Evolutionary conservation across 2,329 filamentous ascomycete species (phyloP), one percentile per base, ranked within the genome.

Genomic region (Stachybotrys elegans): DNA sequence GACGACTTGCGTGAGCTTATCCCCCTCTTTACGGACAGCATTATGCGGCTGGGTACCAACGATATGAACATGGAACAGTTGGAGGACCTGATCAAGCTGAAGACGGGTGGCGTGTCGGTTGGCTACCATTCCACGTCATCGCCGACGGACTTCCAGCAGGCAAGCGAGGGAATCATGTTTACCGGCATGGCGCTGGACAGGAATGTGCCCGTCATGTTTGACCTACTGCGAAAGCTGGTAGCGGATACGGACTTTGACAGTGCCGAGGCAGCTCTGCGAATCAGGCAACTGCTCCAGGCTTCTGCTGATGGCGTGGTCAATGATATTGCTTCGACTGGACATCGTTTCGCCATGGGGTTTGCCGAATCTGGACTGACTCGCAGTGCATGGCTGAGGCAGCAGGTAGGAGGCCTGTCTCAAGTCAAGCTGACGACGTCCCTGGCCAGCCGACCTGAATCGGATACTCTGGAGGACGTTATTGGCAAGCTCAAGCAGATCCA

Each of bases 21-120:
- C 39, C 93, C 93, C 1, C 71, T 98, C 0, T 97, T 97, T 60
- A 90, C 88, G 13, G 91, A 95, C 59, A 84, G 87, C 29, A 83
- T 98, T 48, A 93, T 96, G 86, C 85, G 93, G 17, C 77, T 98
- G 8, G 93, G 93, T 13, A 98, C 92, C 3, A 86, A 86, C 55
- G 79, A 83, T 47, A 87, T 87, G 75, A 83, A 83, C 0, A 96
- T 95, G 86, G 93, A 96, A 63, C 84, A 96, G 63, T 79, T 97
- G 42, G 93, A 98, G 65, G 93, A 97, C 58, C 68, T 91, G 44
- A 96, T 98, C 63, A 97, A 97, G 65, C 76, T 97, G 22, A 95
- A 94, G 70, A 97, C 93, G 2, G 93, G 93, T 17, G 93, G 93
- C 9, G 79, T 98, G 29, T 87, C 84, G 3, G 83, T 94, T 14